Conservation (phyloP, 108 stramenopile species). For the Conticribra weissflogii region DNA sequence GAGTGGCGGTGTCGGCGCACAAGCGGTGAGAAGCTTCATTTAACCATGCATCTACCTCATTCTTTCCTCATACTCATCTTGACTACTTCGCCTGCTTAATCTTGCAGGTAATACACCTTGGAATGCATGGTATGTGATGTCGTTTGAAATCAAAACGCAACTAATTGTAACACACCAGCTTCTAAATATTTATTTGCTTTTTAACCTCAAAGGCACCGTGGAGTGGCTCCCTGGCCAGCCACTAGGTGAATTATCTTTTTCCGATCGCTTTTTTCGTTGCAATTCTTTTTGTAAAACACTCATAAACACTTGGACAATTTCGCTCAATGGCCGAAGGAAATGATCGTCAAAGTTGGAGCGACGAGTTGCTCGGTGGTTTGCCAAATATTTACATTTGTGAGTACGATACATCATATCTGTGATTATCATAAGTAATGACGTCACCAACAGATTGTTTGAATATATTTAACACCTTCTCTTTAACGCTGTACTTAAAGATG, state of each 20-base stretch:
- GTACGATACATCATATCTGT: no score
- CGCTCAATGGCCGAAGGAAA: no score
- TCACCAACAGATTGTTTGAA: background rate
- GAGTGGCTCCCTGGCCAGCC: conserved; percentile 87
- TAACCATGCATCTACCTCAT: background rate
- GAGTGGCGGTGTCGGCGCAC: conserved; percentile 51
- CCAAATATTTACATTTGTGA: conserved; percentile 81
- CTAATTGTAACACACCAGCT: no score
- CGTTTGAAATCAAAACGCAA: no score
- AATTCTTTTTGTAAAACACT: no score
- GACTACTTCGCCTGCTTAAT: background rate
- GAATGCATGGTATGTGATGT: conserved; percentile 76
- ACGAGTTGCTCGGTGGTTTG: conserved; percentile 68
- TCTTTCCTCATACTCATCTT: background rate
- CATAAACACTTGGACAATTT: no score
- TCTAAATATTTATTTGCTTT: background rate
- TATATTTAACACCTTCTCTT: no score
- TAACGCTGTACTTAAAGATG: no score
- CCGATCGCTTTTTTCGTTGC: no score
- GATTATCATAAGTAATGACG: background rate
- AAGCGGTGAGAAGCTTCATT: conserved; percentile 38
- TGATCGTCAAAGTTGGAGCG: conserved; percentile 79
- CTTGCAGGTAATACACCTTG: conserved; percentile 67
- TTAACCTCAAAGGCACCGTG: conserved; percentile 18
- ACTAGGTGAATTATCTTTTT: conserved; percentile 20